A percentile compares a stretch with the other conserved stretches of the same genome.
phyloP scores from a whole-genome alignment of 768 basidiomycete species.

The Lentinula boryana region DNA sequence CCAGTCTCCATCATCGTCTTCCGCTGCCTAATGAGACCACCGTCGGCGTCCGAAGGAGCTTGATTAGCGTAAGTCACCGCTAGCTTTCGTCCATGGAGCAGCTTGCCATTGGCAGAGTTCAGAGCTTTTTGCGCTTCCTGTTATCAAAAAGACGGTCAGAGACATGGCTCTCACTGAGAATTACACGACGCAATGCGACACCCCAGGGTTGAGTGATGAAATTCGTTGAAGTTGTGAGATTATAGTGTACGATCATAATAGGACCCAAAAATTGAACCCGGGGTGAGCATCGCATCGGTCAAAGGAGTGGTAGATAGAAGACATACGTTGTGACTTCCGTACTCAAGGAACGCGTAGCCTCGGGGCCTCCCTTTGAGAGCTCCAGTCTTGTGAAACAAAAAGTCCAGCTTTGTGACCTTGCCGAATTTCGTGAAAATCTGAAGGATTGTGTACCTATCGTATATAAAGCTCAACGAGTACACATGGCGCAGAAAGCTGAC shows the following conservation, averaged over 20 bases:
- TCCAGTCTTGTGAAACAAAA: constrained; percentile 91
- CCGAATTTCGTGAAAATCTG: constrained; percentile 91
- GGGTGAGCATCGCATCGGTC: constrained; percentile 36
- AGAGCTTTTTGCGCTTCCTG: constrained; percentile 86
- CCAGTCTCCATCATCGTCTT: constrained; percentile 49
- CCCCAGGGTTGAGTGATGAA: constrained; percentile 2
- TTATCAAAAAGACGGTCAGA: constrained; percentile 3
- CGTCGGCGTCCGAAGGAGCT: constrained; percentile 45
- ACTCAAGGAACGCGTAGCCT: constrained; percentile 95
- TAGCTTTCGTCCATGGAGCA: constrained; percentile 81
- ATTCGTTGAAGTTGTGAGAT: constrained; percentile 10
- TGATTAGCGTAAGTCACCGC: constrained; percentile 92
- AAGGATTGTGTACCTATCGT: constrained; percentile 72
- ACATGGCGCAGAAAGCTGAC: constrained; percentile 13
- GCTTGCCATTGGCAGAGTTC: constrained; percentile 65
- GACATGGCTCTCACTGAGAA: background rate
- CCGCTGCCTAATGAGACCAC: constrained; percentile 21
- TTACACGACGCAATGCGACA: constrained; percentile 1
- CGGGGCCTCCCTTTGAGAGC: constrained; percentile 86
- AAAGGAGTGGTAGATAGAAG: constrained; percentile 9
- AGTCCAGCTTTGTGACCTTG: constrained; percentile 89
- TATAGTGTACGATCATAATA: constrained; percentile 11
- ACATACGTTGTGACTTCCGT: constrained; percentile 73
- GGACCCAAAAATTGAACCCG: constrained; percentile 29
- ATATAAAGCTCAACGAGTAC: background rate